Percentiles rank a stretch among this genome's conserved stretches.
phyloP scores from a whole-genome alignment of 2,329 filamentous ascomycete species.

The Calonectria crousiana region DNA sequence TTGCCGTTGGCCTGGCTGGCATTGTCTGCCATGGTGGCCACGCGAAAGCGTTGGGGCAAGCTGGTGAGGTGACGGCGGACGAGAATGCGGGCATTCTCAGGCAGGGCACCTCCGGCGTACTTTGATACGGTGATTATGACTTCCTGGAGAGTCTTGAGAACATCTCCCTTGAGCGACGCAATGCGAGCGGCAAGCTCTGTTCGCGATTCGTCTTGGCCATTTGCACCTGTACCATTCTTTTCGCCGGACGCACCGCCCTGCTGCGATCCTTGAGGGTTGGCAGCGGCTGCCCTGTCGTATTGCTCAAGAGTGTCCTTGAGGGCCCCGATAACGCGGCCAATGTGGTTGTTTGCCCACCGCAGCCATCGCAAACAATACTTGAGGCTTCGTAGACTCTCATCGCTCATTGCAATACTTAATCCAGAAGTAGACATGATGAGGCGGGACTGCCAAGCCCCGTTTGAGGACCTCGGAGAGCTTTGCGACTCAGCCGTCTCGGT shows the following conservation, averaged over 20 bases:
- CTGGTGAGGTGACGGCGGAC: conserved; percentile 88
- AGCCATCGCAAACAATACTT: conserved; percentile 88
- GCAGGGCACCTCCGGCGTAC: conserved; percentile 91
- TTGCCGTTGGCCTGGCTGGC: conserved; percentile 44
- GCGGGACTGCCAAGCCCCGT: conserved; percentile 78
- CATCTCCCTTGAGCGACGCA: conserved; percentile 74
- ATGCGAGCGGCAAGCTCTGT: conserved; percentile 72
- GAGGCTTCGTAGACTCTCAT: conserved; percentile 85
- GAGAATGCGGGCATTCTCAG: conserved; percentile 86
- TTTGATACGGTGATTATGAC: conserved; percentile 88
- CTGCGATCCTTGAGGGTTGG: conserved; percentile 24
- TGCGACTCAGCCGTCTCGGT: conserved; percentile 66
- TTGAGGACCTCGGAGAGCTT: conserved; percentile 42
- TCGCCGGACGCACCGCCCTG: conserved; percentile 16
- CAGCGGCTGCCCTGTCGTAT: conserved; percentile 71
- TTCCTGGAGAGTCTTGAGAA: conserved; percentile 83
- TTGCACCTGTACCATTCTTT: conserved; percentile 13
- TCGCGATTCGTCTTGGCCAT: conserved; percentile 45
- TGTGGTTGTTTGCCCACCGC: conserved; percentile 83
- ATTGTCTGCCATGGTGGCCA: conserved; percentile 69
- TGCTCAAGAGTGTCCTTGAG: conserved; percentile 83
- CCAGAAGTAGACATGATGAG: conserved; percentile 92
- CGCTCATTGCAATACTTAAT: conserved; percentile 90
- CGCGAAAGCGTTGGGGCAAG: conserved; percentile 84
- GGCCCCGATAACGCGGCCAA: conserved; percentile 79